Conservation (phyloP, 1,284 basidiomycete species). For the Marasmius tenuissimus region DNA sequence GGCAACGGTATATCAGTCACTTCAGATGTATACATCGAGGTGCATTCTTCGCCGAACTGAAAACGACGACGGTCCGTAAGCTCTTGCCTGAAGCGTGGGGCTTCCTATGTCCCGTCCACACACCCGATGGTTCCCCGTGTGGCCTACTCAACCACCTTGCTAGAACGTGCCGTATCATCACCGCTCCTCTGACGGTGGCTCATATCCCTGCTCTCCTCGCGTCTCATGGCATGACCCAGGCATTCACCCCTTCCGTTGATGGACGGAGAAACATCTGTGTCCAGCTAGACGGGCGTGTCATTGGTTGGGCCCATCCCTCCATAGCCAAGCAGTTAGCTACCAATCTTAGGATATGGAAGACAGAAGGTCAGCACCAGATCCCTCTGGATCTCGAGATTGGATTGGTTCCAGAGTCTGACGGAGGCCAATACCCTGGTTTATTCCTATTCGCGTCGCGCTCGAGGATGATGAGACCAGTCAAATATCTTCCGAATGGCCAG, state of each 20-base stretch:
- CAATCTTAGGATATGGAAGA: constrained; percentile 93
- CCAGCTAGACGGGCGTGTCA: constrained; percentile 92
- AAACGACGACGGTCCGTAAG: constrained; percentile 98
- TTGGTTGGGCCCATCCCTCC: constrained; percentile 89
- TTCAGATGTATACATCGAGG: constrained; percentile 99
- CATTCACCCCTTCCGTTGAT: constrained; percentile 77
- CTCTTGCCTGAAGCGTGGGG: constrained; percentile 98
- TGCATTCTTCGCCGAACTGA: constrained; percentile 98
- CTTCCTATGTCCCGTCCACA: constrained; percentile 98
- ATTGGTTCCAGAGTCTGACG: constrained; percentile 84
- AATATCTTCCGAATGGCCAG: constrained; percentile 83
- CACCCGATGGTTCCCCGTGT: constrained; percentile 97
- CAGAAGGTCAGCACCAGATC: constrained; percentile 80
- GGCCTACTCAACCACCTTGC: constrained; percentile 98
- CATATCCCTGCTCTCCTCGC: constrained; percentile 84
- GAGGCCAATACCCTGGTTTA: constrained; percentile 96
- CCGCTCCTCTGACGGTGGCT: constrained; percentile 71
- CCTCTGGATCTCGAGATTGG: constrained; percentile 97
- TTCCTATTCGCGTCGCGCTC: constrained; percentile 90
- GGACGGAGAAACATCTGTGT: constrained; percentile 84
- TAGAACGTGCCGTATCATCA: constrained; percentile 91
- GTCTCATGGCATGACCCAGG: constrained; percentile 93
- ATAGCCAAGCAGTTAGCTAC: constrained; percentile 82
- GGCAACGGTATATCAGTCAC: constrained; percentile 97
- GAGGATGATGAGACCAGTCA: constrained; percentile 98